These are phyloP conservation scores for Colletotrichum gigasporum DNA, from an alignment of 2,329 filamentous ascomycete species.

Conservation along the genomic window DNA sequence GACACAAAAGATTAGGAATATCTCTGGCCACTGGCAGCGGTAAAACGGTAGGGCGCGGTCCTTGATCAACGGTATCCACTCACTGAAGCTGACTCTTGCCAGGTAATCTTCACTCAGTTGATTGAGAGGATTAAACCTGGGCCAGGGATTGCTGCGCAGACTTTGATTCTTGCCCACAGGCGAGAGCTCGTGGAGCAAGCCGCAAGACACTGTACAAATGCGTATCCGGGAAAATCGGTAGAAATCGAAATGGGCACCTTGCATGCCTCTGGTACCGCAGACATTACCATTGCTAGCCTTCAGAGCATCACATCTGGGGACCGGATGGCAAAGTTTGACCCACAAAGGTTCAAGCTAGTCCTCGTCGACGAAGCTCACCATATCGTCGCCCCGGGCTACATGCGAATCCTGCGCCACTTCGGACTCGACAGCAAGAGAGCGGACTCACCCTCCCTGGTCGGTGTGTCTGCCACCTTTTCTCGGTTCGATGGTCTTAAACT, in stretches of 20 bases:
- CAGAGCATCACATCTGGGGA: conserved; percentile 82
- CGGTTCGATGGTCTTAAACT: conserved; percentile 85
- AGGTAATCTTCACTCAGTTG: conserved; percentile 96
- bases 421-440: conserved; percentile 59
- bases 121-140: conserved; percentile 77
- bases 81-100: not conserved
- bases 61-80: too few species aligned
- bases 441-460: conserved; percentile 74
- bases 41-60: conserved; percentile 71
- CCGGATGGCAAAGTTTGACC: conserved; percentile 85
- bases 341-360: conserved; percentile 83
- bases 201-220: conserved; percentile 80
- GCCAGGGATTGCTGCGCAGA: conserved; percentile 71
- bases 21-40: conserved; percentile 89
- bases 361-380: conserved; percentile 98
- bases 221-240: conserved; percentile 82
- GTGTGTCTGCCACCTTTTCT: conserved; percentile 84
- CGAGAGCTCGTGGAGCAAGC: conserved; percentile 96
- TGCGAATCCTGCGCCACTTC: conserved; percentile 81
- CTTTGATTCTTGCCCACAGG: conserved; percentile 90
- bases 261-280: conserved; percentile 80
- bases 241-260: conserved; percentile 91
- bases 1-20: conserved; percentile 82
- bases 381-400: conserved; percentile 86
- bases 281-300: conserved; percentile 94